Base-by-base conservation (phyloP, 192 early-diverging fungal species). In the Entrophospora sp. region DNA sequence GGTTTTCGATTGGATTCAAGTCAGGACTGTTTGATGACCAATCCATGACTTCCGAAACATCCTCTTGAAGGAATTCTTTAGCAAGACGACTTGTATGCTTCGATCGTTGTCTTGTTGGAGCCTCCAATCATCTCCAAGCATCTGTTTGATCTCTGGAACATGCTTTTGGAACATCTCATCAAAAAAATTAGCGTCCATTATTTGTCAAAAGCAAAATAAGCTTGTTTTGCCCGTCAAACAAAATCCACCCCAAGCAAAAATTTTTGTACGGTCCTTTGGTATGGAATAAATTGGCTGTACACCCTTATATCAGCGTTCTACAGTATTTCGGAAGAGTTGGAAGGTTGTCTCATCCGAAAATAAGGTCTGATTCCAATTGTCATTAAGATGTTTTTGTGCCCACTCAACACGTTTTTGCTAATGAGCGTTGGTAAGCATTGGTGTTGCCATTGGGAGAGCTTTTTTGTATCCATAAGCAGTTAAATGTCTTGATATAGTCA, bases 161-260 rank as follows among this genome's bases (percentile, higher is more conserved):
- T 59, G 57, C 37, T 59, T 37, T 14, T 28, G 7, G 31, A 31
- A 12, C 5, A 42, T 61, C 37, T 61, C 24, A 5, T 44, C 59
- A 42, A 27, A 61, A 61, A 61, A 61, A 2, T 61, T 13, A n/a
- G 59, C 59, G 27, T 61, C 18, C 12, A 61, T 61, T 25, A 61
- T 42, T 31, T 24, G 5, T 24, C 14, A 14, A 40, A 58, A 58
- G 10, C 56, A 58, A 58, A 36, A 58, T 37, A 58, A 58, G 37
- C 35, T 36, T 35, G 56, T 37, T 58, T 58, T 58, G 1, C 56
- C 35, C 20, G 7, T 24, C 1, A 31, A 28, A 42, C 22, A 32
- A 61, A 61, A 61, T 44, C 27, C 42, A 45, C 59, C 59, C n/a
- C 40, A 61, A 24, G 61, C 14, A 40, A 46, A n/a, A 43, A 43